These are phyloP conservation scores for Leishmania amazonensis DNA, from an alignment of 208 protist genomes.

Conservation along the genomic window DNA sequence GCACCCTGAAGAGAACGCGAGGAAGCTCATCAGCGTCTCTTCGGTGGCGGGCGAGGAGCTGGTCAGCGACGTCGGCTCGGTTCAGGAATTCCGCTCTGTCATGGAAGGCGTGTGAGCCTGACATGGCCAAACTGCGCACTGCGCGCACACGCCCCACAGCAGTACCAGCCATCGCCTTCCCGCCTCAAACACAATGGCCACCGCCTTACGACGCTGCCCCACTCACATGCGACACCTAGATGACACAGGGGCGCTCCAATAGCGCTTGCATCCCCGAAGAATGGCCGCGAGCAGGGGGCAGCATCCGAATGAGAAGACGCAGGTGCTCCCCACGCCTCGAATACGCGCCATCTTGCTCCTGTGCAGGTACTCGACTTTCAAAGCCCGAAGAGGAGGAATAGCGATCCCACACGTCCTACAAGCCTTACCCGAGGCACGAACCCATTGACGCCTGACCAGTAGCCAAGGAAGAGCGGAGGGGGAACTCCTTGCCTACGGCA, in stretches of 20 bases:
- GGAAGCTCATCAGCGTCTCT: neutral
- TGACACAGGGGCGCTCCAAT: neutral
- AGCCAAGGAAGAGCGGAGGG: neutral
- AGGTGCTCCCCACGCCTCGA: neutral
- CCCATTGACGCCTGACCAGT: neutral
- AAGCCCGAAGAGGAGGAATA: neutral
- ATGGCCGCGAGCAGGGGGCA: neutral
- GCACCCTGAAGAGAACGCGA: neutral
- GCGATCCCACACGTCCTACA: neutral
- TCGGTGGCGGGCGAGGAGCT: neutral
- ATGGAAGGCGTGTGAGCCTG: neutral
- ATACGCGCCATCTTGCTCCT: neutral
- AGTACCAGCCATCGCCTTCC: neutral
- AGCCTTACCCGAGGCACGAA: neutral
- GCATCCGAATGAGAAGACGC: too few relatives aligned
- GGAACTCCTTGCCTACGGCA: neutral
- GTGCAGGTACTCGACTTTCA: neutral
- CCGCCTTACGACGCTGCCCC: neutral
- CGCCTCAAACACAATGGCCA: neutral
- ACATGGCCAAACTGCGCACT: neutral
- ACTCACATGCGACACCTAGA: neutral
- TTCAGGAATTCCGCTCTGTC: neutral
- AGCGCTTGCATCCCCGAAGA: neutral
- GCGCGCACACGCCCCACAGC: neutral
- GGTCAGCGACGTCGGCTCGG: neutral